These are phyloP conservation scores for Taphrina populina DNA, from an alignment of 1,139 yeast species.

Conservation along the genomic window DNA sequence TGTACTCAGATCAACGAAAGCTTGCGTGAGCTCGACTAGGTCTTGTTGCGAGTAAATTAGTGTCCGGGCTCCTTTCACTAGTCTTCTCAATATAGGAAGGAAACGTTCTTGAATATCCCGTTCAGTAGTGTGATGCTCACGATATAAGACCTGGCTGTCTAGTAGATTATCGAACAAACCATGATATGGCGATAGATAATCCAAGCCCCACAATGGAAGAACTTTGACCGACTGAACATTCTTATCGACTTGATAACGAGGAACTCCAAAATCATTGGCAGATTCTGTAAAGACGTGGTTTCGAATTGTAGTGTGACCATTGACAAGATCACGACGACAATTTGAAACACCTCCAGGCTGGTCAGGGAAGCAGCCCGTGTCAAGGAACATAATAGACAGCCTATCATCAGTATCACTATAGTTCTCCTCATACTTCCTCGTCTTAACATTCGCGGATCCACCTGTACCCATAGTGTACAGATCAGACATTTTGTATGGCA, in stretches of 20 bases:
- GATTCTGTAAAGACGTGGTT: conserved; percentile 23
- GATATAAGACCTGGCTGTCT: conserved; percentile 9
- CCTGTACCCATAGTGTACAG: conserved; percentile 25
- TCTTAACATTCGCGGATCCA: conserved; percentile 20
- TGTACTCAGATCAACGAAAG: conserved; percentile 12
- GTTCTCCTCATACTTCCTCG: conserved; percentile 5
- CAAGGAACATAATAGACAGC: conserved; percentile 6
- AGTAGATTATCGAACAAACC: conserved; percentile 14
- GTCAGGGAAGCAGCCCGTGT: conserved; percentile 20
- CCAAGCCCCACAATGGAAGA: conserved; percentile 17
- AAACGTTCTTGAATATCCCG: conserved; percentile 1
- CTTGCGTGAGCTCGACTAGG: conserved; percentile 2
- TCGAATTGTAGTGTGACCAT: conserved; percentile 16
- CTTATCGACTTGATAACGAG: conserved; percentile 15
- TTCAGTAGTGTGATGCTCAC: conserved; percentile 19
- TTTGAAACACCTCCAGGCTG: conserved; percentile 24
- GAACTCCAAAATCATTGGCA: conserved; percentile 24
- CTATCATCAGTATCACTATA: conserved; percentile 19
- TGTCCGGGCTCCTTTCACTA: conserved; percentile 13
- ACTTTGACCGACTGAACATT: conserved; percentile 19
- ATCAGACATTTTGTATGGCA: conserved; percentile 12
- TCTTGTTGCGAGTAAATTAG: conserved; percentile 9
- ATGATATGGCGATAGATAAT: conserved; percentile 18
- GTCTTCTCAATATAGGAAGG: conserved; percentile 7
- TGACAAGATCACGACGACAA: conserved; percentile 23